phyloP scores from a whole-genome alignment of 148 eudicot species.

The Vaccinium vitisidaea region DNA sequence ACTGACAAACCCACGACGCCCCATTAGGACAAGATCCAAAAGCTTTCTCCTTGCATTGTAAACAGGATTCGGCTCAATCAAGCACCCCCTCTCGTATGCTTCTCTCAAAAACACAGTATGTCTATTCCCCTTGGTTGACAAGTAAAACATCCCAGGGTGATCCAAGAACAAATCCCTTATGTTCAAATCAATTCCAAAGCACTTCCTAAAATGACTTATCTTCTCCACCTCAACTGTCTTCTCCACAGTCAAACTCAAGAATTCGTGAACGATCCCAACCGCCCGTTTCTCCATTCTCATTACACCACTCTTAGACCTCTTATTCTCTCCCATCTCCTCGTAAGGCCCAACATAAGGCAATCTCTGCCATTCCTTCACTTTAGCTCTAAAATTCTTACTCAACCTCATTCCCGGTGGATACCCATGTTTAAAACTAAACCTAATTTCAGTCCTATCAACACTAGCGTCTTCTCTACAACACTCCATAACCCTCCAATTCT shows the following conservation, averaged over 20 bases:
- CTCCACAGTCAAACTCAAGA: slow-evolving; percentile 91
- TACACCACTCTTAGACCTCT: slow-evolving; percentile 45
- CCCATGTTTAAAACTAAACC: slow-evolving; percentile 72
- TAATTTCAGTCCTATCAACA: slow-evolving; percentile 60
- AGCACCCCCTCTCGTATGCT: slow-evolving; percentile 81
- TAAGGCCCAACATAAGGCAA: slow-evolving; percentile 73
- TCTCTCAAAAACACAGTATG: slow-evolving; percentile 89
- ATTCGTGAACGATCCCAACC: slow-evolving; percentile 89
- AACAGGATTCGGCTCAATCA: slow-evolving; percentile 73
- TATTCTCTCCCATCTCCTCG: slow-evolving; percentile 52
- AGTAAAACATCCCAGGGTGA: slow-evolving; percentile 93
- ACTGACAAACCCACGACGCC: slow-evolving; percentile 55
- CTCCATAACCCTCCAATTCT: slow-evolving; percentile 79
- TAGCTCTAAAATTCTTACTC: slow-evolving; percentile 62
- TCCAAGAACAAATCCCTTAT: slow-evolving; percentile 89
- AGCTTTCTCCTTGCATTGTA: slow-evolving; percentile 81
- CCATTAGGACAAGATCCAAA: slow-evolving; percentile 69
- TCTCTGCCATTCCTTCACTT: slow-evolving; percentile 83
- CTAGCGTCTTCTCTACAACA: slow-evolving; percentile 65
- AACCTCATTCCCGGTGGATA: slow-evolving; percentile 90
- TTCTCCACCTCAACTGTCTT: slow-evolving; percentile 96
- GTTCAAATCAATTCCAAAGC: slow-evolving; percentile 87
- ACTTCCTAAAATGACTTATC: slow-evolving; percentile 88
- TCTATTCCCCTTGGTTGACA: slow-evolving; percentile 83
- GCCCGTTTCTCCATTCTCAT: slow-evolving; percentile 77